A percentile compares a stretch with the other conserved stretches of the same genome.
Evolutionary conservation across 176 grass and related monocot genomes (phyloP).

Genomic region (Musa itinerans): DNA sequence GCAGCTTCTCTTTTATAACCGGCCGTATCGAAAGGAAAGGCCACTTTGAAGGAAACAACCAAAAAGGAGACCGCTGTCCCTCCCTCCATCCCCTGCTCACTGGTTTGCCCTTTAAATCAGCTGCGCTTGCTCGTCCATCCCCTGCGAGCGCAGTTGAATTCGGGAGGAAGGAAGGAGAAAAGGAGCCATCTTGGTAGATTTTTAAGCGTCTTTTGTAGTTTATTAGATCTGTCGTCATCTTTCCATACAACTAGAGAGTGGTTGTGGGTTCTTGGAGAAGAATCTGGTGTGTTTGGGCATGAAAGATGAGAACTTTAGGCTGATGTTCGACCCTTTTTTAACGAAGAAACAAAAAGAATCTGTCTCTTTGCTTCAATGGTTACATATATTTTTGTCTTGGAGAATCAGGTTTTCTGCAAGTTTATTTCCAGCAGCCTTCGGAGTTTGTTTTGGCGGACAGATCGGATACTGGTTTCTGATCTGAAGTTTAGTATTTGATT

Average conservation of each 20-base stretch:
- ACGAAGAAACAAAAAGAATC: not conserved
- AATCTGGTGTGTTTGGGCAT: not conserved
- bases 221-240: no score
- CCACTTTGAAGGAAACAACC: not conserved
- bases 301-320: not conserved
- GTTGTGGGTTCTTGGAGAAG: not conserved
- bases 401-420: no score
- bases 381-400: no score
- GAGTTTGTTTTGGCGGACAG: not conserved
- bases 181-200: not conserved
- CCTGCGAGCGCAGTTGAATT: not conserved
- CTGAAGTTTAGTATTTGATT: no score
- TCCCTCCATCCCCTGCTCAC: not conserved
- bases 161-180: not conserved
- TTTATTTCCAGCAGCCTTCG: not conserved
- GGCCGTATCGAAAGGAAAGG: not conserved
- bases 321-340: not conserved
- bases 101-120: not conserved
- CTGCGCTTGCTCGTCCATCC: not conserved
- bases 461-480: not conserved
- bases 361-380: not conserved
- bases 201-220: not conserved
- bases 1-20: not conserved
- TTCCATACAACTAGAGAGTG: not conserved
- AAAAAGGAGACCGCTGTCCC: not conserved